Percentiles rank a stretch among this genome's conserved stretches.
Conservation (phyloP, 2,329 filamentous ascomycete genomes). For the Coniella lustricola region DNA sequence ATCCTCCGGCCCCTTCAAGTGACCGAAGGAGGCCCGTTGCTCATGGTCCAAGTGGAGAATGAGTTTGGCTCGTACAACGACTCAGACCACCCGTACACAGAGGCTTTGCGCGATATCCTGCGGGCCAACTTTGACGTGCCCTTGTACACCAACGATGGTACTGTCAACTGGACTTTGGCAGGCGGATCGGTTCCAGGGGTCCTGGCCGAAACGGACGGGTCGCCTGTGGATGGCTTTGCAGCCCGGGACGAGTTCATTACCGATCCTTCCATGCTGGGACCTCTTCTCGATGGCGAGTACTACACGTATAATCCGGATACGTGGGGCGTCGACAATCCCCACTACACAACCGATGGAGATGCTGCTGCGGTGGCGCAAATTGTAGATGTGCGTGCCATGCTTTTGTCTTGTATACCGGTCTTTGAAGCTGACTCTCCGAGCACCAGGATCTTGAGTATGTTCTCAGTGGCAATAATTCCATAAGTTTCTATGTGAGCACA, state of each 20-base stretch:
- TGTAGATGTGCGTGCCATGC: slow-evolving; percentile 10
- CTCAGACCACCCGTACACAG: slow-evolving; percentile 36
- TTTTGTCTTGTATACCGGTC: background rate
- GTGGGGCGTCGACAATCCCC: slow-evolving; percentile 33
- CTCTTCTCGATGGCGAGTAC: slow-evolving; percentile 42
- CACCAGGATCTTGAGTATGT: slow-evolving; percentile 30
- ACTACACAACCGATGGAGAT: slow-evolving; percentile 27
- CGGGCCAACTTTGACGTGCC: slow-evolving; percentile 33
- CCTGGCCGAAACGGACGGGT: slow-evolving; percentile 40
- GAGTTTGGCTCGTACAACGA: slow-evolving; percentile 42
- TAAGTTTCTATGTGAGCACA: slow-evolving; percentile 35
- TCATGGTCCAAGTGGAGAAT: slow-evolving; percentile 45
- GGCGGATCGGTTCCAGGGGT: slow-evolving; percentile 37
- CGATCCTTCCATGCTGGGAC: slow-evolving; percentile 34
- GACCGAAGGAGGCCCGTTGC: slow-evolving; percentile 36
- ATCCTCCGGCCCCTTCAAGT: slow-evolving; percentile 31
- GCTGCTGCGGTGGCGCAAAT: slow-evolving; percentile 21
- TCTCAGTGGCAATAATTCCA: slow-evolving; percentile 32
- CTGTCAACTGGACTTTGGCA: slow-evolving; percentile 33
- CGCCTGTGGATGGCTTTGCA: slow-evolving; percentile 31
- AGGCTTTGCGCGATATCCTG: slow-evolving; percentile 35
- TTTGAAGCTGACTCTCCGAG: background rate
- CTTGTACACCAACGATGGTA: slow-evolving; percentile 44
- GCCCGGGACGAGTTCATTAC: slow-evolving; percentile 36
- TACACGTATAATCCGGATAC: slow-evolving; percentile 37